Conservation (phyloP, 768 basidiomycete species). For the Gloeophyllum trabeum region DNA sequence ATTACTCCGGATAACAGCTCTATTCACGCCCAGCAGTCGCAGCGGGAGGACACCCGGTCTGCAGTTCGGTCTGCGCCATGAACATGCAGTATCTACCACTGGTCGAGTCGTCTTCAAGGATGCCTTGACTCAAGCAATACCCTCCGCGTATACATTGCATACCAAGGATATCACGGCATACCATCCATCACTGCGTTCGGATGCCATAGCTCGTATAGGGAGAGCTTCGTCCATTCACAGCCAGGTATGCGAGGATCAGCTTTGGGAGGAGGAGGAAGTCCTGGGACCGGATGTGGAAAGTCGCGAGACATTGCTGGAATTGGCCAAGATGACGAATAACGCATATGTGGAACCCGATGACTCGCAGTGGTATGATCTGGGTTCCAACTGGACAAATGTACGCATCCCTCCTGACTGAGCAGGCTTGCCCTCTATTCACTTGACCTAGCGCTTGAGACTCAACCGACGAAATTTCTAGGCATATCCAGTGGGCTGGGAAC, state of each 20-base stretch:
- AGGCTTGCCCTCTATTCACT: slow-evolving; percentile 1
- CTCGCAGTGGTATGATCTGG: slow-evolving; percentile 68
- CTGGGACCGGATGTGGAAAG: slow-evolving; percentile 66
- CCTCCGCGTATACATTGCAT: slow-evolving; percentile 28
- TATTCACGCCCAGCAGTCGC: too few relatives aligned
- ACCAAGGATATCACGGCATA: slow-evolving; percentile 24
- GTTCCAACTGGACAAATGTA: slow-evolving; percentile 51
- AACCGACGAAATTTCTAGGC: slow-evolving; percentile 29
- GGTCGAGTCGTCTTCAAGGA: slow-evolving; percentile 48
- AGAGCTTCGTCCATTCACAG: slow-evolving; percentile 15
- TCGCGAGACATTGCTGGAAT: slow-evolving; percentile 60
- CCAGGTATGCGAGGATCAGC: slow-evolving; percentile 27
- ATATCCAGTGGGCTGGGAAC: slow-evolving; percentile 89
- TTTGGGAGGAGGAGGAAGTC: slow-evolving; percentile 73
- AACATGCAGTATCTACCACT: slow-evolving; percentile 35
- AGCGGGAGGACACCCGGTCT: too few relatives aligned
- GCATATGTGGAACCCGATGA: slow-evolving; percentile 66
- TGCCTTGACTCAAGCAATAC: slow-evolving; percentile 13
- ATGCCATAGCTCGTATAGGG: neutral
- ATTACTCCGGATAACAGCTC: too few relatives aligned
- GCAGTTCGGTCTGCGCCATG: slow-evolving; percentile 48
- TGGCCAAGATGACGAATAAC: slow-evolving; percentile 95
- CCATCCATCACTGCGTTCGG: slow-evolving; percentile 31
- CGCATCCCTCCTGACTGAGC: slow-evolving; percentile 10
- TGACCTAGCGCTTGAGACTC: neutral